Percentiles rank a stretch among this genome's conserved stretches.
These are phyloP conservation scores for Guadua angustifolia DNA, from an alignment of 176 grass and related monocot species.

Conservation along the genomic window DNA sequence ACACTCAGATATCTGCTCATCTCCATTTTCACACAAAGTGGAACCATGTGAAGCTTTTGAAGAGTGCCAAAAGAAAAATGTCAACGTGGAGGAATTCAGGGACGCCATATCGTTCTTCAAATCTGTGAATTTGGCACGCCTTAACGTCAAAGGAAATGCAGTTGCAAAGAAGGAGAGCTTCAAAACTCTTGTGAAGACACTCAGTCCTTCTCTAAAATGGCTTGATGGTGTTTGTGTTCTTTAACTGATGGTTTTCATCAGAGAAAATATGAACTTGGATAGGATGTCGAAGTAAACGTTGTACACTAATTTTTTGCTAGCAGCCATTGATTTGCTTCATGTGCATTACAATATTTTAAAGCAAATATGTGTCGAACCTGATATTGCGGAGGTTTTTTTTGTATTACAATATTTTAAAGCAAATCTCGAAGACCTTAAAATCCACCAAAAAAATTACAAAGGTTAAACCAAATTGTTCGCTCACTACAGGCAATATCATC, in stretches of 20 bases:
- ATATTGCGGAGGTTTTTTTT: constrained; percentile 10
- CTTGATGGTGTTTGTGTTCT: constrained; percentile 46
- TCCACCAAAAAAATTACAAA: neutral
- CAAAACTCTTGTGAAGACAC: constrained; percentile 40
- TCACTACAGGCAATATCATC: neutral
- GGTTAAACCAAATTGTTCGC: neutral
- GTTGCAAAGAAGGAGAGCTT: constrained; percentile 55
- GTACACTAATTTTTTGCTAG: constrained; percentile 21
- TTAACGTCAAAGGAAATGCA: constrained; percentile 76
- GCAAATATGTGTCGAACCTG: constrained; percentile 15
- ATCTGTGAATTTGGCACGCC: constrained; percentile 53
- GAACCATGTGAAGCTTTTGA: constrained; percentile 55
- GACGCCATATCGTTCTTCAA: constrained; percentile 70
- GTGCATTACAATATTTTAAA: constrained; percentile 24
- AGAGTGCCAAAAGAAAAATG: constrained; percentile 48
- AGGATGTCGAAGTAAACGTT: neutral
- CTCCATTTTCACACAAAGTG: constrained; percentile 72
- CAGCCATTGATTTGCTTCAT: constrained; percentile 6
- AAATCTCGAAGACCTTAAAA: neutral
- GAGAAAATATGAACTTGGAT: neutral
- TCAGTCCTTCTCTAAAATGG: constrained; percentile 71
- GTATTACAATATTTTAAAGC: no score
- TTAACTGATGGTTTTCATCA: constrained; percentile 32
- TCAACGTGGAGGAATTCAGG: constrained; percentile 61
- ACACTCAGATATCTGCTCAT: constrained; percentile 70